Base-by-base conservation (phyloP, 2,329 filamentous ascomycete species). In the Fusarium keratoplasticum region DNA sequence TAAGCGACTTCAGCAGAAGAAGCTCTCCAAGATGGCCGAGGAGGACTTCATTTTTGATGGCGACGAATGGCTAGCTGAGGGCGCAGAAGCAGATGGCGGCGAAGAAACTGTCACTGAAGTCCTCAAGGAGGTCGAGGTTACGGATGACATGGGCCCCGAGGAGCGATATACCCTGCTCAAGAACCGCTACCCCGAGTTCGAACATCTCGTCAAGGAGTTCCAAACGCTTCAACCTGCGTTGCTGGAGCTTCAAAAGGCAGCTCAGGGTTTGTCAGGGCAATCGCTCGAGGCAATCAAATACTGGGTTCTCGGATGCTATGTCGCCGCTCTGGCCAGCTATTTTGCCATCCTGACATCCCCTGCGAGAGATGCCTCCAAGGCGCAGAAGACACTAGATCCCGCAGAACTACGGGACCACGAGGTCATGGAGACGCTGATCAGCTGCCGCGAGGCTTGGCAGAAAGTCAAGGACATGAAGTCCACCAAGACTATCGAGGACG, bases 11-110 rank as follows among this genome's bases (percentile, higher is more conserved):
- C 96, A 98, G 82, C 92, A 95, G 83, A 98, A 98, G 87, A 96
- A 96, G 80, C 83, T 98, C 27, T 89, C 95, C 76, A 92, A 93
- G 75, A 96, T 99, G 94, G 90, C 91, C 7, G 95, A 97, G 76
- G 93, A 93, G 42, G 96, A 99, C 81, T 99, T 98, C 80, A 92
- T 95, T 10, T 97, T 98, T 74, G 95, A 98, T 77, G 94, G 97
- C 79, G 89, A 91, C 47, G 95, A 97, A 76, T 98, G 96, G 96
- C 81, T 92, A 40, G 90, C 89, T 29, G 85, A 87, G 18, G 88
- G 87, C 4, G 86, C 86, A 18, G 85, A 87, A 25, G 85, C 85
- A 2, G 85, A 86, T 2, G 85, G 87, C 36, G 86, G 86, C 67
- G 86, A 84, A 73, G 89, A 91, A 18, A 88, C 92, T n/a, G 90